Base-by-base conservation (phyloP, 78 protist species). In the Dictyostelium intermedium region DNA sequence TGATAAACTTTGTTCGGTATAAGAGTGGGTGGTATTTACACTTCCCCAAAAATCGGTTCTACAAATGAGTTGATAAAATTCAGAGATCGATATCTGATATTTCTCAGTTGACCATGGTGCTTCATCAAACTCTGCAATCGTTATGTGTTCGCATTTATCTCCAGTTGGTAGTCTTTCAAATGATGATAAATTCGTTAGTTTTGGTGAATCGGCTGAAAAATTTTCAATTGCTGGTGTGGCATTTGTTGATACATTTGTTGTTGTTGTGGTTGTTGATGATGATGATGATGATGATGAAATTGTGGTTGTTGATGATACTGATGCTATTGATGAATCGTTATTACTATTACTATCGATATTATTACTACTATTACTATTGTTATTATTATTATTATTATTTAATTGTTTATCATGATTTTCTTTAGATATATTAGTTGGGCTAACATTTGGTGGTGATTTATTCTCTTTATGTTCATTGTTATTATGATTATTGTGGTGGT, bases 141-240 rank as follows among this genome's bases (percentile, higher is more conserved):
- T n/a, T 13, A 89, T 70, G 47, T 89, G 94, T 6, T 89, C 94
- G 35, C 94, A 89, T 50, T 89, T 89, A 45, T 89, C 94, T 0
- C 23, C 18, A 1, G 73, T 14, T 69, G 94, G 94, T 60, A 89
- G 18, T 9, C 30, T 14, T 14, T 63, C 77, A 80, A 47, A 89
- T 69, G 11, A 18, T 39, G 79, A 37, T 20, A 60, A 5, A 23
- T 2, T 10, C 32, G 76, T 10, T n/a, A 60, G 18, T 10, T 32
- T 18, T 61, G 69, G 79, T 32, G 82, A 77, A 41, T 43, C 60
- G 11, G 63, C 60, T 41, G 82, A 77, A 77, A 35, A 25, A 5
- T 16, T 41, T 77, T 35, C 60, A 32, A 47, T 77, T 35, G 34
- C 16, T 23, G 82, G 34, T 39, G 82, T 76, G 2, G 50, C 47